Base-by-base conservation (phyloP, 2,329 filamentous ascomycete species). In the Calonectria naviculata region DNA sequence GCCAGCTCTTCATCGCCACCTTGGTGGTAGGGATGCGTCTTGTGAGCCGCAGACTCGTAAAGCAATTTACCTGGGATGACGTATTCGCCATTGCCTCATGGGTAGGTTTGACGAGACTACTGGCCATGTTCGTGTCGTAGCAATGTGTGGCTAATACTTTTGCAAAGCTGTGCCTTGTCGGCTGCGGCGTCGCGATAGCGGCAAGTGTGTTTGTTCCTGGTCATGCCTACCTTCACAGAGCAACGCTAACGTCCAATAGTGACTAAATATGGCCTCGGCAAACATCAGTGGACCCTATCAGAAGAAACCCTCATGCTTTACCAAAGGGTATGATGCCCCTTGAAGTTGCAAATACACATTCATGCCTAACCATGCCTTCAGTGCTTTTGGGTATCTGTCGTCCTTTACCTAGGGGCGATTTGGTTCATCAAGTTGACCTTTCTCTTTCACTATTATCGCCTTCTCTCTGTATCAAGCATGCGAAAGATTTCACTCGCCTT, bases 361-460 rank as follows among this genome's bases (percentile, higher is more conserved):
- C 19, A 0, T 1, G 4, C 0, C 58, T 75, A n/a, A 75, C 21
- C 1, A 12, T 0, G 5, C 3, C 19, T 36, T 0, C 1, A 77
- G 75, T 60, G 52, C 5, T 54, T 76, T 46, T 77, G 71, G 21
- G 26, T 77, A 2, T 49, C 54, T 13, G 5, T 65, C 1, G 24
- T 75, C 1, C 65, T 74, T 19, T 74, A 74, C 41, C 19, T 65
- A 7, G 44, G 58, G 12, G 67, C 60, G 4, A 44, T 77, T 0
- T 68, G 65, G 28, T 70, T 42, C 15, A 34, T 42, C 17, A 76
- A 72, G 19, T 54, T 77, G 71, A 67, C 73, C 4, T 74, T 76
- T 13, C 49, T 77, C 6, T 42, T 76, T 0, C 73, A 77, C 0
- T 76, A 77, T 13, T 73, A 71, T 15, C 62, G 75, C 15, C 65